Evolutionary conservation across 306 rosid species (phyloP).

Genomic region (Vigna angularis): DNA sequence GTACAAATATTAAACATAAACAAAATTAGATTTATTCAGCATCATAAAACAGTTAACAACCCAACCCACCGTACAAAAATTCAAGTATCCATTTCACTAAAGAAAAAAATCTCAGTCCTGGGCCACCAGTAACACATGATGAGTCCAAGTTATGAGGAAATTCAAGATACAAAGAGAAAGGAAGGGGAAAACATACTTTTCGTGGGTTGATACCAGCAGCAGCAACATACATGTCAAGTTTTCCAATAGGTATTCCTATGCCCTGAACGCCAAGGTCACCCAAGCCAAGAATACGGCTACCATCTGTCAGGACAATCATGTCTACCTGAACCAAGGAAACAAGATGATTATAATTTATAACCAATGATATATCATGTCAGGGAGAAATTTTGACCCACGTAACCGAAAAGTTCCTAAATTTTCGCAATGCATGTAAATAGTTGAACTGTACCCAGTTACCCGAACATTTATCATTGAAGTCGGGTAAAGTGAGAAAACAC

Average conservation of each 20-base stretch:
- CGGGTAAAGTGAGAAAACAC: constrained; percentile 15
- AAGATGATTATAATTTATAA: constrained; percentile 32
- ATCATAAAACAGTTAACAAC: constrained; percentile 5
- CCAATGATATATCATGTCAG: background rate
- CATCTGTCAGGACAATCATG: constrained; percentile 93
- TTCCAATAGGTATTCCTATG: constrained; percentile 91
- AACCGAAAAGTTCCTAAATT: background rate
- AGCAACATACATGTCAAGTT: constrained; percentile 92
- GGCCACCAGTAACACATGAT: background rate
- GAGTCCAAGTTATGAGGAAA: constrained; percentile 2
- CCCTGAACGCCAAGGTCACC: constrained; percentile 98
- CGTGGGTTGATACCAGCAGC: constrained; percentile 94
- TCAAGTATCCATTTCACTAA: background rate
- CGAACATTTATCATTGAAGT: constrained; percentile 11
- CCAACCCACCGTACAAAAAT: constrained; percentile 1
- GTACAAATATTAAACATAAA: constrained; percentile 3
- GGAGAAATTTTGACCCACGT: background rate
- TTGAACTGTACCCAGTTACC: constrained; percentile 13
- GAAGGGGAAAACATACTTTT: constrained; percentile 59
- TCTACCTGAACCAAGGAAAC: constrained; percentile 70
- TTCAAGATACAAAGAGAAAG: constrained; percentile 13
- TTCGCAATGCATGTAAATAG: background rate
- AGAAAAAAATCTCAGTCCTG: background rate
- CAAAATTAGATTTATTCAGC: background rate
- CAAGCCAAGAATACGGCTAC: constrained; percentile 94